Conservation (phyloP, 331 rosid genomes). For the Dryas integrifolia region DNA sequence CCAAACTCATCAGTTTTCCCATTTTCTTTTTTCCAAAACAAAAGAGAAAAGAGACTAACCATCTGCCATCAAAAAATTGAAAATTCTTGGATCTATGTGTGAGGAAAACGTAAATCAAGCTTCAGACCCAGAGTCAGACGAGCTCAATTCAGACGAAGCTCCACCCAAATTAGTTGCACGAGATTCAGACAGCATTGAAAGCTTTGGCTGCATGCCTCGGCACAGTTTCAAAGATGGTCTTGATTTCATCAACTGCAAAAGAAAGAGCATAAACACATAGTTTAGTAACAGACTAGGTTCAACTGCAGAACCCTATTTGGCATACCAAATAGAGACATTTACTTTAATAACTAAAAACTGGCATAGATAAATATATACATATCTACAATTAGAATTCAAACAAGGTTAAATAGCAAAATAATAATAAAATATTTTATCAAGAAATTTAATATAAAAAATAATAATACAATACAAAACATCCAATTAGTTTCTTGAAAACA, state of each 20-base stretch:
- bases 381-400: background rate
- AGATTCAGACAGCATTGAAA: conserved; percentile 64
- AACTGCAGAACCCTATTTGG: background rate
- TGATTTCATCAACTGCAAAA: conserved; percentile 57
- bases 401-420: background rate
- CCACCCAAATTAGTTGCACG: conserved; percentile 53
- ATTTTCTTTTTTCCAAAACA: conserved; percentile 33
- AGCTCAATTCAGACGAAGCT: conserved; percentile 61
- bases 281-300: background rate
- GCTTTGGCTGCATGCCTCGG: conserved; percentile 68
- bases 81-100: conserved; percentile 49
- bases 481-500: background rate
- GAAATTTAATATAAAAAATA: background rate
- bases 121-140: conserved; percentile 75
- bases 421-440: background rate
- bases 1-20: conserved; percentile 55
- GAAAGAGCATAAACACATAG: conserved; percentile 15
- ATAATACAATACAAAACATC: background rate
- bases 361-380: too few species aligned
- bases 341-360: background rate
- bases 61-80: conserved; percentile 63
- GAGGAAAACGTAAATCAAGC: conserved; percentile 49
- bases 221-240: conserved; percentile 51
- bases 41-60: conserved; percentile 56
- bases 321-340: background rate